Base-by-base conservation (phyloP, 1,139 yeast genomes). In the Kurtzmaniella quercitrusa region DNA sequence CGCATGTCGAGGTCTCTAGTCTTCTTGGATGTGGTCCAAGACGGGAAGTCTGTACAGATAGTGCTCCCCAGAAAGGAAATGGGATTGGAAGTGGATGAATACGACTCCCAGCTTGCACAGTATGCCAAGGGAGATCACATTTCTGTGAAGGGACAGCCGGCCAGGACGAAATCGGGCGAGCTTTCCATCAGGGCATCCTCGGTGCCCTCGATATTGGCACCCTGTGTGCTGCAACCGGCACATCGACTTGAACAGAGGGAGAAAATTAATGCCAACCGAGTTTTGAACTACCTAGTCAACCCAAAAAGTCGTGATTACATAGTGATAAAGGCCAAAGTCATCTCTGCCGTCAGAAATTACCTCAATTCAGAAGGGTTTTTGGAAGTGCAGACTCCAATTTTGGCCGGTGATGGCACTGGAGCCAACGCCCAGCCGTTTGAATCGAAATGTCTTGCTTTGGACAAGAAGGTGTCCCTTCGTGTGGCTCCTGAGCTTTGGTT, bases 401-500 rank as follows among this genome's bases (percentile, higher is more conserved):
- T 93, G 14, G 79, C 90, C 0, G 75, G 78, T 21, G 64, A 76
- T 38, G 75, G 90, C 1, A 88, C 94, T 6, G 98, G 98, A 1
- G 98, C 98, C 1, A 81, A 83, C 53, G 98, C 98, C 0, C 76
- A 77, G 18, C 96, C 98, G 0, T 93, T 93, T 53, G 56, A 57
- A 1, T 88, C 97, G 0, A 43, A 54, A 0, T 72, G 83, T 25
- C 66, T 63, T n/a, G 79, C 77, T 24, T 54, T 82, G 34, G 70
- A 71, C 25, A 60, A 60, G 16, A 52, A 51, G 2, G 50, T 55
- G 1, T 54, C 58, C 1, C 64, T 93, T 44, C 68, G 98, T 39
- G 93, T 93, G 3, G 97, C 98, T 0, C 98, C 98, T 0, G 98
- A 93, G 58, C 65, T 93, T 37, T 93, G 96, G 96, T 72, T 93